Base-by-base conservation (phyloP, 441 rosid species). In the Sinapis alba region DNA sequence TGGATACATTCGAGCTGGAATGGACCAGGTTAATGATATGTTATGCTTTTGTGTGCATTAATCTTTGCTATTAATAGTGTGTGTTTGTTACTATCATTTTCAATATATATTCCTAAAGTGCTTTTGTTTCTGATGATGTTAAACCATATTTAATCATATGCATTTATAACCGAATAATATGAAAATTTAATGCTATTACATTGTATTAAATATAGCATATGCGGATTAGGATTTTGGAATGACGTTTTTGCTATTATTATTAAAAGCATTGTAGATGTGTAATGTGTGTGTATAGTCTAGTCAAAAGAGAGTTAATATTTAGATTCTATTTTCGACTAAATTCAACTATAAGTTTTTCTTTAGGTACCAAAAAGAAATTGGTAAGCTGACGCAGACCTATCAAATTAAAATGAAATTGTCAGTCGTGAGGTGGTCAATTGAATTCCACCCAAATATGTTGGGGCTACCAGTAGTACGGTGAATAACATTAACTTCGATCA, bases 371-470 rank as follows among this genome's bases (percentile, higher is more conserved):
- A 67, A 32, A 2, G 16, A 60, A 77, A 57, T 34, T 9, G 58
- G 58, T 26, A 50, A 51, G 12, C 32, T 26, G 59, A 47, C 13
- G 71, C 27, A 30, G 65, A 23, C 69, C 56, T 50, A 51, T n/a
- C 28, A 65, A 77, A 26, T 65, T 10, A 59, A 66, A 77, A 65
- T 77, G 73, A 72, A 65, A 50, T n/a, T 71, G 77, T 77, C 80
- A 71, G 80, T 23, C 1, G 57, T 71, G 19, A 66, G 80, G 69
- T 71, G 68, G 77, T 7, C 64, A 71, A 2, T 59, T 77, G 34
- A 77, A 71, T 59, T 77, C 32, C 26, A 77, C 77, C 77, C 80
- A 50, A 65, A 12, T 47, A 50, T 77, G 72, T 71, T 77, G 77
- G 80, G 76, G 80, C 16, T 18, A 36, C 64, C 54, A 57, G 56